phyloP scores from a whole-genome alignment of 2,329 filamentous ascomycete species.

The Zymoseptoria passerinii region DNA sequence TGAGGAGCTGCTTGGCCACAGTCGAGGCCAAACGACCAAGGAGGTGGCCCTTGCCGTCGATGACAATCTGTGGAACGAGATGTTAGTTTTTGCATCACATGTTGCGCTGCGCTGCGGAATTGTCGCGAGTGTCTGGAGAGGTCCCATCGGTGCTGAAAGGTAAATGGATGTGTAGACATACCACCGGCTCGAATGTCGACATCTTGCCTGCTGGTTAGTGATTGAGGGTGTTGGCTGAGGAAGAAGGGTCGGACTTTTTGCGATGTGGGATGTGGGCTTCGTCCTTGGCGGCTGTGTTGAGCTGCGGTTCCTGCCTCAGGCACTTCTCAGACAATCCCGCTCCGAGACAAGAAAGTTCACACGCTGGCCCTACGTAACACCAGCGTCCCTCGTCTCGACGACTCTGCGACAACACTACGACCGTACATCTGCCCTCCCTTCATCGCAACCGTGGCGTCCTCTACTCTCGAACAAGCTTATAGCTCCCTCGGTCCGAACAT shows the following conservation, averaged over 20 bases:
- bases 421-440: background rate
- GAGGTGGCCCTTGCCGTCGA: conserved; percentile 99
- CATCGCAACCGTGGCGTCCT: conserved; percentile 23
- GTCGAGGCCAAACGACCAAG: conserved; percentile 97
- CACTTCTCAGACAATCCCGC: background rate
- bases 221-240: background rate
- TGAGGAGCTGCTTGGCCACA: conserved; percentile 98
- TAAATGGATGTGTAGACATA: conserved; percentile 27
- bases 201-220: conserved; percentile 40
- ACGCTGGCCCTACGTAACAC: conserved; percentile 2
- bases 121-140: background rate
- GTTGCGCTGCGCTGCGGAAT: background rate
- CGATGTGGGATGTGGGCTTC: no score
- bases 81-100: conserved; percentile 1
- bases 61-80: conserved; percentile 63
- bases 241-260: background rate
- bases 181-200: conserved; percentile 59
- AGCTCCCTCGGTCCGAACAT: conserved; percentile 11
- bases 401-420: conserved; percentile 5
- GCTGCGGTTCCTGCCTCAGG: background rate
- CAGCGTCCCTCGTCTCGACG: background rate
- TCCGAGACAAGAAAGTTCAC: background rate
- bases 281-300: no score
- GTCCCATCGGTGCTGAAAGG: background rate
- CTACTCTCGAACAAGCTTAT: conserved; percentile 16